Evolutionary conservation across 495 filamentous ascomycete genomes (phyloP).

Genomic region (Aspergillus bridgeri): DNA sequence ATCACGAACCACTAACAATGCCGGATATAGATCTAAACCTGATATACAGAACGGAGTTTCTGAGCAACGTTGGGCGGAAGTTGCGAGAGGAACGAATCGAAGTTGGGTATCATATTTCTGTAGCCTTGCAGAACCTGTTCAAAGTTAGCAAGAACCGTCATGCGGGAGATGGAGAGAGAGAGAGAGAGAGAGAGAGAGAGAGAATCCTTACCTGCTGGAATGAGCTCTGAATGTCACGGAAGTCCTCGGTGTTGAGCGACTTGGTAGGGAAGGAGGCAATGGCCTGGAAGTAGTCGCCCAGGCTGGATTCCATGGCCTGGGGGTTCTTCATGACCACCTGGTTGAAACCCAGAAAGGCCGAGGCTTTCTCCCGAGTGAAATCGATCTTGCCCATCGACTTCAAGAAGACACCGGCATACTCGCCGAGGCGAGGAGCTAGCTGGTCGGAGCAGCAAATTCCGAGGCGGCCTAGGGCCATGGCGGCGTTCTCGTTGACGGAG

Average conservation of each 20-base stretch:
- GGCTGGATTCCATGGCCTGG: conserved; percentile 80
- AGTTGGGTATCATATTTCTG: conserved; percentile 79
- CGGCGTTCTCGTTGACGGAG: conserved; percentile 91
- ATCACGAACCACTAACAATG: conserved; percentile 7
- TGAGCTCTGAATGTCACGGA: conserved; percentile 48
- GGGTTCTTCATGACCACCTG: conserved; percentile 82
- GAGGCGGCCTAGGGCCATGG: conserved; percentile 85
- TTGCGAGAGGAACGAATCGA: conserved; percentile 71
- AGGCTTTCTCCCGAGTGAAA: conserved; percentile 90
- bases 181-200: conserved; percentile 3
- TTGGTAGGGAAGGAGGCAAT: conserved; percentile 71
- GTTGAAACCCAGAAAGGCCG: conserved; percentile 87
- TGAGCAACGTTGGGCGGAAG: conserved; percentile 62
- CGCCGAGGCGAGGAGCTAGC: conserved; percentile 76
- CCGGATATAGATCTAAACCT: conserved; percentile 31
- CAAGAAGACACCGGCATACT: conserved; percentile 78
- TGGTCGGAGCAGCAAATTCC: conserved; percentile 76
- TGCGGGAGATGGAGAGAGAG: neutral
- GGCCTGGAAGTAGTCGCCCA: conserved; percentile 79
- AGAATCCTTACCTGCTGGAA: conserved; percentile 51
- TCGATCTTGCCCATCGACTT: conserved; percentile 78
- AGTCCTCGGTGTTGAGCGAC: conserved; percentile 48
- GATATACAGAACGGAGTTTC: conserved; percentile 45
- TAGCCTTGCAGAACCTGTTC: conserved; percentile 77
- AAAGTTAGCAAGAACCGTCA: conserved; percentile 10